Percentiles rank a stretch among this genome's conserved stretches.
Evolutionary conservation across 495 filamentous ascomycete genomes (phyloP).

Genomic region (Neohortaea acidophila): DNA sequence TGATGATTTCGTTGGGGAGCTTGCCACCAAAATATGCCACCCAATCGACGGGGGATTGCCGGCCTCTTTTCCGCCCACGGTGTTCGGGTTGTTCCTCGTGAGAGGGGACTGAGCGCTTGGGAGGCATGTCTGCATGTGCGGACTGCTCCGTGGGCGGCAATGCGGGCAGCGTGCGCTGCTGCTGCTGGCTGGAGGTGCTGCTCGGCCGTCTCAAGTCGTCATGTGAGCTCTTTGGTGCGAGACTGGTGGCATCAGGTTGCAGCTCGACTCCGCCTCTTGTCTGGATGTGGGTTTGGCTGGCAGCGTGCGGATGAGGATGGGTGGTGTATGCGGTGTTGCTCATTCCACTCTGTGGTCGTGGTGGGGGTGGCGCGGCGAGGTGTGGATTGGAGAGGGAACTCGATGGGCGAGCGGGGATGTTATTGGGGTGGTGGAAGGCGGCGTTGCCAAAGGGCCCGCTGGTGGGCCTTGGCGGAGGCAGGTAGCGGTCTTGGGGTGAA

Average conservation of each 20-base stretch:
- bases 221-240: constrained; percentile 1
- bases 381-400: constrained; percentile 11
- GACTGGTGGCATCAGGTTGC: constrained; percentile 4
- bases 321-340: constrained; percentile 10
- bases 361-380: constrained; percentile 3
- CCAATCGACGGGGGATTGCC: constrained; percentile 11
- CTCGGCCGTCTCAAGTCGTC: constrained; percentile 9
- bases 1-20: constrained; percentile 14
- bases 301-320: constrained; percentile 7
- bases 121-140: constrained; percentile 9
- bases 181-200: constrained; percentile 5
- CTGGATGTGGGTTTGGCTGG: background rate
- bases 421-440: constrained; percentile 9
- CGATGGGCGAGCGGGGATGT: constrained; percentile 11
- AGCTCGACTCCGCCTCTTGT: constrained; percentile 14
- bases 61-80: constrained; percentile 4
- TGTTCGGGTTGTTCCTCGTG: background rate
- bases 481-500: constrained; percentile 15
- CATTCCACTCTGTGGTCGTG: constrained; percentile 13
- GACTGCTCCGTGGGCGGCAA: background rate
- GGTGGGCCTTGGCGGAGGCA: constrained; percentile 15
- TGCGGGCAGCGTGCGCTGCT: constrained; percentile 3
- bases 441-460: constrained; percentile 16
- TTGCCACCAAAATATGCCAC: constrained; percentile 10
- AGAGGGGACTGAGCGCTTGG: background rate